phyloP scores from a whole-genome alignment of 345 rosid genomes.

The Clarkia xantiana region DNA sequence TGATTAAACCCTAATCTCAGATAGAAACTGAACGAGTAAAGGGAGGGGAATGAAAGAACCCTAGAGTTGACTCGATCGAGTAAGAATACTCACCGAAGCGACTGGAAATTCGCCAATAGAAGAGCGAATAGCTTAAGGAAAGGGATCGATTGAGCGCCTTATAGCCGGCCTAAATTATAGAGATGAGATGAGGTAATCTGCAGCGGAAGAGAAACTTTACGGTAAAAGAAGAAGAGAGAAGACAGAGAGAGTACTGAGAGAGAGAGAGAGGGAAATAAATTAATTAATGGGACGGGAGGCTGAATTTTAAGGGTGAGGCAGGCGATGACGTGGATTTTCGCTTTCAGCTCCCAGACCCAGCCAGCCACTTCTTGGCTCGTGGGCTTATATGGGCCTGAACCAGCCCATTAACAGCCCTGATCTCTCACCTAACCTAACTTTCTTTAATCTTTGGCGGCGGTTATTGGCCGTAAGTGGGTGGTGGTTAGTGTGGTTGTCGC shows the following conservation, averaged over 20 bases:
- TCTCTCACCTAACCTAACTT: too few species aligned
- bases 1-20: constrained; percentile 1
- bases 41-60: constrained; percentile 10
- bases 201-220: background rate
- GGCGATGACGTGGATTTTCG: constrained; percentile 15
- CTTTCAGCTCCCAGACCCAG: background rate
- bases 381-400: too few species aligned
- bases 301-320: constrained; percentile 17
- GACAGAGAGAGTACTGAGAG: background rate
- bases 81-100: constrained; percentile 4
- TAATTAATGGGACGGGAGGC: constrained; percentile 6
- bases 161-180: too few species aligned
- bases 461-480: too few species aligned
- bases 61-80: constrained; percentile 23
- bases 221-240: background rate
- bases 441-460: too few species aligned
- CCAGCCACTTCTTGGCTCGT: background rate
- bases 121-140: constrained; percentile 2
- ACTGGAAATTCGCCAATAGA: constrained; percentile 2
- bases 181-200: background rate
- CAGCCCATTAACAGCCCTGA: too few species aligned
- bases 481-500: too few species aligned
- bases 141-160: constrained; percentile 1
- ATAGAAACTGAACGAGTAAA: background rate
- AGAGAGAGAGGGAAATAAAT: background rate